A percentile compares a stretch with the other conserved stretches of the same genome.
phyloP scores from a whole-genome alignment of 805 yeast species.

The Ogataea paraovalis region DNA sequence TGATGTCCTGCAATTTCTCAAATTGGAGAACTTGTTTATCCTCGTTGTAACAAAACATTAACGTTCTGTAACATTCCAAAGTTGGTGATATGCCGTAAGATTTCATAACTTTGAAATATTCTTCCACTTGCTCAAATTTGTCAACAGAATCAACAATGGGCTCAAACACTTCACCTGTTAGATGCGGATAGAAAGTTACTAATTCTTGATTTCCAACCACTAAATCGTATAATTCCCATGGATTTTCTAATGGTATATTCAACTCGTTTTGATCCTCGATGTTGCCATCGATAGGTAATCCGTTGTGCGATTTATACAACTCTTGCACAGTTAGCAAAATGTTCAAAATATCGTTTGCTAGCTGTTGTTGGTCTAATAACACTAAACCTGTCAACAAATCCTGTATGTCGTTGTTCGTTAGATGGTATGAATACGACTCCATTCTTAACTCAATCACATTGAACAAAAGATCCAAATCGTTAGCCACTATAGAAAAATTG shows the following conservation, averaged over 20 bases:
- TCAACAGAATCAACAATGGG: constrained; percentile 11
- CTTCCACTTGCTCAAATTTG: constrained; percentile 9
- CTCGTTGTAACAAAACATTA: constrained; percentile 6
- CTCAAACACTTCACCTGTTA: constrained; percentile 14
- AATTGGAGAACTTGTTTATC: constrained; percentile 6
- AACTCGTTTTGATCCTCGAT: constrained; percentile 9
- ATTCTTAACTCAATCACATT: constrained; percentile 21
- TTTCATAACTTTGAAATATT: constrained; percentile 5
- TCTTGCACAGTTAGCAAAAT: constrained; percentile 15
- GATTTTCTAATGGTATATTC: constrained; percentile 17
- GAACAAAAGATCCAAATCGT: constrained; percentile 15
- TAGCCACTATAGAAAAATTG: constrained; percentile 8
- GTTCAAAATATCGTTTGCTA: constrained; percentile 21
- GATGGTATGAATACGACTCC: constrained; percentile 7
- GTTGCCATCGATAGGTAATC: constrained; percentile 1
- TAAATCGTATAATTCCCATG: constrained; percentile 24
- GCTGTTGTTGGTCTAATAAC: constrained; percentile 7
- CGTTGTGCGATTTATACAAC: constrained; percentile 10
- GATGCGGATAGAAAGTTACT: constrained; percentile 20
- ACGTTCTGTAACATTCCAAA: constrained; percentile 2
- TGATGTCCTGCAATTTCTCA: constrained; percentile 11
- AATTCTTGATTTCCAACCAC: constrained; percentile 15
- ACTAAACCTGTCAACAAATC: constrained; percentile 14
- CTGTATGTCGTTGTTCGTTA: constrained; percentile 13
- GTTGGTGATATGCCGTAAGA: constrained; percentile 5